Base-by-base conservation (phyloP, 495 filamentous ascomycete species). In the Thermochaetoides thermophila region DNA sequence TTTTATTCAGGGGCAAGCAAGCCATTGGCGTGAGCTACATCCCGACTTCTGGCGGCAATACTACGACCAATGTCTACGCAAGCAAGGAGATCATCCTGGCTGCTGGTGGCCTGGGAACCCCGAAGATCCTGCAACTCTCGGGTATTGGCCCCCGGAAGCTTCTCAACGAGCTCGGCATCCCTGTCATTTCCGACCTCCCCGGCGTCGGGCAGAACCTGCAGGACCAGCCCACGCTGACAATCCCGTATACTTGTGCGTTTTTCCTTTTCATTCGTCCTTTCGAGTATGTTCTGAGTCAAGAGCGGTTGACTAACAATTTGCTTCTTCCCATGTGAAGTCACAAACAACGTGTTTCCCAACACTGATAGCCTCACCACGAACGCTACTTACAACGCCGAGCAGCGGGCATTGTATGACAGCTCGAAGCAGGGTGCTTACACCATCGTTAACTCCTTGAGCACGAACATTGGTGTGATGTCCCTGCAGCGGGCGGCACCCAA, bases 191-290 rank as follows among this genome's bases (percentile, higher is more conserved):
- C 40, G 67, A 84, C 39, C 66, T 85, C 20, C 78, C 78, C 13
- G 81, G 79, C 41, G 73, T 87, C 8, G 83, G 83, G 35, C 71
- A 84, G 57, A 84, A 66, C 28, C 51, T 66, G 29, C 63, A 68
- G 32, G 66, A 71, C 31, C 64, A 71, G 34, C 44, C 51, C 8
- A 51, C 46, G 0, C 28, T 53, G 17, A 32, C 36, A 2, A 37
- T 57, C 13, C 36, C 40, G 13, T 53, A 42, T 22, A 45, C 39
- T 26, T 46, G 48, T 44, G 48, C 38, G 47, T 61, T 14, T 30
- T 34, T 3, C 32, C 45, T 10, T 27, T 33, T 5, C 32, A 42
- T 13, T 19, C 41, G 9, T 40, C 42, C 11, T 43, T 34, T 5
- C 31, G 12, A 29, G 25, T 23, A 8, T 47, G n/a, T n/a, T n/a